A percentile compares a stretch with the other conserved stretches of the same genome.
phyloP scores from a whole-genome alignment of 306 rosid genomes.

The Quillaja saponaria region DNA sequence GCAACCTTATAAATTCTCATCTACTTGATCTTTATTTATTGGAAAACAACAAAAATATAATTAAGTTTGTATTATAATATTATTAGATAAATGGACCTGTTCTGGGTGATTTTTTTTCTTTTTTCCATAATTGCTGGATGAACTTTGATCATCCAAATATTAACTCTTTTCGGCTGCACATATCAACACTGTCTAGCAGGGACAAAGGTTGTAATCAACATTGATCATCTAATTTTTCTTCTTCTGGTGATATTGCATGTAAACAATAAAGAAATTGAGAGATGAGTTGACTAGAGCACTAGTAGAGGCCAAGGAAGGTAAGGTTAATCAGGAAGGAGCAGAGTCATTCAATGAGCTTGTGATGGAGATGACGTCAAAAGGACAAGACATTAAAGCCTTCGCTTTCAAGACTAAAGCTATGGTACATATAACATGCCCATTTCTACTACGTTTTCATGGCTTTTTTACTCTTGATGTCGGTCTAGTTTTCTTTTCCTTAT shows the following conservation, averaged over 20 bases:
- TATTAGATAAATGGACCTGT: too few species aligned
- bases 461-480: neutral
- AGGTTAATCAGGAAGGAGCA: slow-evolving; percentile 46
- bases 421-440: slow-evolving; percentile 43
- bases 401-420: slow-evolving; percentile 85
- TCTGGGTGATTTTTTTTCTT: too few species aligned
- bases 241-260: slow-evolving; percentile 36
- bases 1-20: slow-evolving; percentile 34
- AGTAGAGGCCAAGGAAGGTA: slow-evolving; percentile 57
- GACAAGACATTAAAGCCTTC: slow-evolving; percentile 69
- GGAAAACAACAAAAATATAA: neutral
- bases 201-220: neutral
- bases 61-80: too few species aligned
- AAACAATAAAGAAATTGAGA: slow-evolving; percentile 56
- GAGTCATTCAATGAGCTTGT: slow-evolving; percentile 85
- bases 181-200: too few species aligned
- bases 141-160: too few species aligned
- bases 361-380: slow-evolving; percentile 58
- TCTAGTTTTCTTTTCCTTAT: slow-evolving; percentile 2
- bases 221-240: slow-evolving; percentile 5
- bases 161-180: too few species aligned
- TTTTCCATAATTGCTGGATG: too few species aligned
- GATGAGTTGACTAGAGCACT: slow-evolving; percentile 78
- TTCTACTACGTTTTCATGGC: neutral
- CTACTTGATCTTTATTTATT: slow-evolving; percentile 31